phyloP scores from a whole-genome alignment of 2,329 filamentous ascomycete genomes.

The Tolypocladium ophioglossoides region DNA sequence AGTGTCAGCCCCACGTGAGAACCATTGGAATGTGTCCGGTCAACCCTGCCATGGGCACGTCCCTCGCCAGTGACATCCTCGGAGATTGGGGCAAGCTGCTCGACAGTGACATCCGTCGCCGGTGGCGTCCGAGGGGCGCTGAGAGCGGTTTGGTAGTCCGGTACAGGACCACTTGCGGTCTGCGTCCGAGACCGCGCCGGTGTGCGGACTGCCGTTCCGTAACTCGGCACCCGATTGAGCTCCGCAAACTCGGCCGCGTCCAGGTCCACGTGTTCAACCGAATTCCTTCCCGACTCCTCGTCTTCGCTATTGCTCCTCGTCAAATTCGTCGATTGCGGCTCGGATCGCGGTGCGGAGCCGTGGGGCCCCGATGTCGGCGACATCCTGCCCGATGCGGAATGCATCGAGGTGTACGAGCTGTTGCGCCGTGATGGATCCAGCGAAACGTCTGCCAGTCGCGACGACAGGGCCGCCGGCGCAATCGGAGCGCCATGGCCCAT shows the following conservation, averaged over 20 bases:
- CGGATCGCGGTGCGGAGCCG: constrained; percentile 26
- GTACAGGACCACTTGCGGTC: constrained; percentile 40
- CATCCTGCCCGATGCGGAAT: constrained; percentile 31
- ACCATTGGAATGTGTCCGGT: background rate
- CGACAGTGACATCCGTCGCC: constrained; percentile 17
- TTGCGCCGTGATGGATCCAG: constrained; percentile 35
- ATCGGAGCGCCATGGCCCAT: constrained; percentile 20
- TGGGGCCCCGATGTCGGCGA: constrained; percentile 29
- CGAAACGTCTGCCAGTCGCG: constrained; percentile 59
- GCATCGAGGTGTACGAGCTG: constrained; percentile 33
- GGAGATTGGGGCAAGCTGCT: constrained; percentile 20
- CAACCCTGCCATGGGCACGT: background rate
- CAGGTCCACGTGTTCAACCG: constrained; percentile 45
- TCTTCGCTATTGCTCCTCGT: constrained; percentile 45
- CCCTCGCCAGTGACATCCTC: constrained; percentile 17
- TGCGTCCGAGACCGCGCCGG: constrained; percentile 44
- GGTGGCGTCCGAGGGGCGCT: constrained; percentile 40
- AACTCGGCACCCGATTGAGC: constrained; percentile 66
- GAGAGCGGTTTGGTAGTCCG: constrained; percentile 55
- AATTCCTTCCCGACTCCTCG: constrained; percentile 39
- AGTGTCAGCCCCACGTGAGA: background rate
- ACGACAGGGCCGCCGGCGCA: constrained; percentile 46
- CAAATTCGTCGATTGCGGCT: constrained; percentile 33
- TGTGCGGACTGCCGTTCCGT: constrained; percentile 61
- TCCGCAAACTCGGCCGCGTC: constrained; percentile 51